Evolutionary conservation across 495 filamentous ascomycete species (phyloP), one percentile per base, ranked within the genome.

Genomic region (Aspergillus nidulans): DNA sequence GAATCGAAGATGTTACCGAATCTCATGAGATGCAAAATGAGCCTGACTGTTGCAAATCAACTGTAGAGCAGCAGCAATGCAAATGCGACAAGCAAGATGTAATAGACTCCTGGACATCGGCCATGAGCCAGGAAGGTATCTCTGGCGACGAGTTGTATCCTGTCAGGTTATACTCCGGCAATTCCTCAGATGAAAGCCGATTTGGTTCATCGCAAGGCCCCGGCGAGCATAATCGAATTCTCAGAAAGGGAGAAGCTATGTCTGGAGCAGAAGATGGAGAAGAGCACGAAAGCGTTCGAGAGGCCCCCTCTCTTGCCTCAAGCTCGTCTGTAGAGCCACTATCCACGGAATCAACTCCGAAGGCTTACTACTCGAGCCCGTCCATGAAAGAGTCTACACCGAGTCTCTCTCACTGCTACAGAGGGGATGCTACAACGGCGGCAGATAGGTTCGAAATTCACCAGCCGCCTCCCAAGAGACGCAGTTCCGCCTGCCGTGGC

Each of bases 321-420:
- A 53, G 25, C 51, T 45, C 51, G 38, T 53, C 51, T 13, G 18
- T 53, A 24, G 41, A 53, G 6, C 51, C 40, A 24, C 10, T 4
- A 13, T 53, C 40, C 15, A 42, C 20, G 4, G 19, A 20, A 16
- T 45, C 40, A 45, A 45, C 41, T 0, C 23, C 19, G 12, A 18
- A 25, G 12, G 23, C 4, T 23, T 34, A 40, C 21, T 21, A 28
- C 18, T 36, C 46, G 18, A 40, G 20, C 19, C 9, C 48, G 26
- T 23, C 41, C 4, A 4, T 44, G 20, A 19, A 23, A 23, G 41
- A 44, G n/a, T 10, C 18, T 10, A 44, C 19, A 6, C 3, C 30
- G 4, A 34, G 41, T 12, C n/a, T 10, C n/a, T 39, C 18, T n/a
- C n/a, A 2, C 18, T 4, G n/a, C 36, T 12, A 12, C n/a, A 4